Evolutionary conservation across 139 green algal species (phyloP).

Genomic region (Mesotaenium endlicherianum): DNA sequence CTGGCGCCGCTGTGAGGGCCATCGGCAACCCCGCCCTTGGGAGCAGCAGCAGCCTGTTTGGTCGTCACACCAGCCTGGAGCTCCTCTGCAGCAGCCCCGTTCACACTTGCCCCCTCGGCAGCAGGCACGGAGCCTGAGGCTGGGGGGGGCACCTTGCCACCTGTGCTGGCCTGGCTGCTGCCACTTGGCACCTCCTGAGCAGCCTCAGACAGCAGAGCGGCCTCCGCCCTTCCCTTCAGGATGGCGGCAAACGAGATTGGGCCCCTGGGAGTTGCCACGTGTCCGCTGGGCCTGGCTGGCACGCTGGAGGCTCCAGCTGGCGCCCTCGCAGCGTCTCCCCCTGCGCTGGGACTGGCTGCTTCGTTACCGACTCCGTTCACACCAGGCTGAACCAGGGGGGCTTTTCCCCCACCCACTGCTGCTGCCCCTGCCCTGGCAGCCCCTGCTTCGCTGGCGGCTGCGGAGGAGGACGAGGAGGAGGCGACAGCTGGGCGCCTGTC

Average conservation of each 20-base stretch:
- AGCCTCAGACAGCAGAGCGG: too few relatives aligned
- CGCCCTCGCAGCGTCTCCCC: not conserved
- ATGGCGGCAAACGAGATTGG: constrained; percentile 18
- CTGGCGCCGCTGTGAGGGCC: too few relatives aligned
- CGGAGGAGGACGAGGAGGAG: not conserved
- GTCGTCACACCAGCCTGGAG: not conserved
- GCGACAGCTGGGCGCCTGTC: not conserved
- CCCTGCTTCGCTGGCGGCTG: not conserved
- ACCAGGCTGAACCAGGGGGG: not conserved
- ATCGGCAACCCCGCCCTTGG: too few relatives aligned
- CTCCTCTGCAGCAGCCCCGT: not conserved
- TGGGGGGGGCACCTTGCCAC: not conserved
- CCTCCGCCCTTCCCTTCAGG: not conserved
- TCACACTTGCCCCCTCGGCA: not conserved
- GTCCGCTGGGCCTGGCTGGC: too few relatives aligned
- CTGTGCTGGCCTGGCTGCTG: not conserved
- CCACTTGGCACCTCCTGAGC: not conserved
- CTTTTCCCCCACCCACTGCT: not conserved
- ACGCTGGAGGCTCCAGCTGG: not conserved
- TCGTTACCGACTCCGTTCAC: not conserved
- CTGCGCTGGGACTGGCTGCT: not conserved
- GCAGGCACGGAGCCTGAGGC: not conserved
- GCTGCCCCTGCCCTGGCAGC: not conserved
- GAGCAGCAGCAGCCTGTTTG: not conserved
- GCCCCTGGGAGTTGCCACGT: not conserved